phyloP scores from a whole-genome alignment of 768 basidiomycete species.

The Pleurotus tuoliensis region DNA sequence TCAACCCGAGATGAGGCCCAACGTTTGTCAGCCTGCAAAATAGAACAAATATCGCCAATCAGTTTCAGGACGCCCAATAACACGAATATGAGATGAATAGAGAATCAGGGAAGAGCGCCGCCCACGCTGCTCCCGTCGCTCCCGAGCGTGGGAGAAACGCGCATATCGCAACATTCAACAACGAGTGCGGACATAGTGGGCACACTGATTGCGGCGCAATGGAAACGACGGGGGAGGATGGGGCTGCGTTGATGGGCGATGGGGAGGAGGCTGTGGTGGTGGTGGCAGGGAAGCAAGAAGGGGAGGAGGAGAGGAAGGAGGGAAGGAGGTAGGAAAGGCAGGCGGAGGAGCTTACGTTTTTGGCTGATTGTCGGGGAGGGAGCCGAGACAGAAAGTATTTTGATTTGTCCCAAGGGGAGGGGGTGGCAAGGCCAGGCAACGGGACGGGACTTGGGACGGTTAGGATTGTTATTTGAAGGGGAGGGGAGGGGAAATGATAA shows the following conservation, averaged over 20 bases:
- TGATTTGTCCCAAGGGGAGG: slow-evolving; percentile 1
- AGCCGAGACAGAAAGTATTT: slow-evolving; percentile 2
- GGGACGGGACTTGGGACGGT: slow-evolving; percentile 3
- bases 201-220: no score
- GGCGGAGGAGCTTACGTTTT: slow-evolving; percentile 8
- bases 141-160: not conserved
- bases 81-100: not conserved
- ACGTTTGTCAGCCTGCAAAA: not conserved
- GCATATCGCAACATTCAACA: not conserved
- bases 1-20: not conserved
- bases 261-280: slow-evolving; percentile 1
- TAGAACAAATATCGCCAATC: not conserved
- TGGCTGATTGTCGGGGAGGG: not conserved
- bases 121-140: not conserved
- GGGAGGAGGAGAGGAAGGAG: slow-evolving; percentile 4
- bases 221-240: no score
- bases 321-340: slow-evolving; percentile 7
- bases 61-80: not conserved
- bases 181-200: not conserved
- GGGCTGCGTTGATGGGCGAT: not conserved
- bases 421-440: not conserved
- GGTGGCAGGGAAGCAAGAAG: slow-evolving; percentile 4
- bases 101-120: not conserved
- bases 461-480: not conserved
- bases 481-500: not conserved